Evolutionary conservation across 2,329 filamentous ascomycete genomes (phyloP), one percentile per base, ranked within the genome.

Genomic region (Fusarium goolgardi): DNA sequence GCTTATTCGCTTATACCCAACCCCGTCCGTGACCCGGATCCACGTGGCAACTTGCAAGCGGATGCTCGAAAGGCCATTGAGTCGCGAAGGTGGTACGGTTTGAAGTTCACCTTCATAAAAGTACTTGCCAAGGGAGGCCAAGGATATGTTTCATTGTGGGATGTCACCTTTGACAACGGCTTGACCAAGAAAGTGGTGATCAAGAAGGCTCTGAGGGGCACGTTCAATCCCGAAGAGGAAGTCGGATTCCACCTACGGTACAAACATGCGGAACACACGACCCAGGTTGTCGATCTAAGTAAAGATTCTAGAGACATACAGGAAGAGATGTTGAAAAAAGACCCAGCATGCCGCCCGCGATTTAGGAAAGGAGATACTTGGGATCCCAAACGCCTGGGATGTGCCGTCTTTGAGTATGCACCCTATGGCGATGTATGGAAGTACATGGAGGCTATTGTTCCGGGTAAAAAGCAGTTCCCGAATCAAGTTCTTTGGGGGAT

Each of bases 401-500:
- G 70, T 20, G 47, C 76, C 32, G 59, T 76, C 3, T 50, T 77
- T 37, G 77, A 78, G 49, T 73, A 69, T 55, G 63, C 70, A 29
- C 59, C 71, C 12, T 61, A 63, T 15, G 73, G 76, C 9, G 73
- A 72, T 37, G 35, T 77, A 21, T 52, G 34, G 15, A 45, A 46
- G 2, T 51, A 76, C 21, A 37, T 77, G 46, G 21, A 31, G 20
- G 64, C 56, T 25, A 55, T 59, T 11, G 21, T 16, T 25, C 18
- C 20, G 6, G 35, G 5, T 16, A 54, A 41, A 3, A 27, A 8
- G 7, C 7, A 47, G 6, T 70, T 75, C 45, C 46, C 73, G 3
- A 55, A 66, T 25, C 70, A 56, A 40, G 63, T 69, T 11, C 59
- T 77, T 9, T 77, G 75, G 75, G 70, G 73, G 25, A 69, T 77